Evolutionary conservation across 2,329 filamentous ascomycete genomes (phyloP), one percentile per base, ranked within the genome.

Genomic region (Penicillium paneum): DNA sequence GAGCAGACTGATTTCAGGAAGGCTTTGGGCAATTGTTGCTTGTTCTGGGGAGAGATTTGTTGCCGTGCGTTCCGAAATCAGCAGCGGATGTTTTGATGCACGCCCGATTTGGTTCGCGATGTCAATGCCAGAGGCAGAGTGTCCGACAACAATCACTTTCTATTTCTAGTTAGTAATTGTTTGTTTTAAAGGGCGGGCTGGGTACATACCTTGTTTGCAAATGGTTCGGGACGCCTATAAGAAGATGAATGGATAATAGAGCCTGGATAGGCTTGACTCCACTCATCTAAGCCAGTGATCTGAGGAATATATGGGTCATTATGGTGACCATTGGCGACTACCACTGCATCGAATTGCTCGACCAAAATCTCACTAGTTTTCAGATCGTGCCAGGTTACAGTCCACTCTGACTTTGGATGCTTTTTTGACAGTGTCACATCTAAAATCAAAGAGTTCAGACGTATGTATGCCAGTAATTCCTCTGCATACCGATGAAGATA

Each of bases 101-200:
- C 29, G 13, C 6, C 47, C 31, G 8, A 57, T 55, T 39, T 57
- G 55, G 11, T 11, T 44, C 2, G 52, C 55, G 32, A 57, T 57
- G 21, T 57, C 55, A 10, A 57, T 57, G 21, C 55, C 55, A 1
- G 55, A 57, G 5, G 55, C 55, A 6, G 55, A 57, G 29, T 57
- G 46, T 11, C 55, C 55, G 3, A 57, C 52, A 6, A 57, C 52
- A 35, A 57, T 57, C 6, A 57, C 52, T 55, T 57, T 57, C 55
- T 57, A 29, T 36, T 43, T 7, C 3, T 32, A 10, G 40, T 1
- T 39, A 43, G 41, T 38, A 38, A 10, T 11, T 24, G 8, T 6
- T 1, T 36, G 1, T 8, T 11, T 12, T 17, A 8, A n/a, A 31
- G 11, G 17, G 19, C 8, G 26, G 12, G 2, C 3, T 2, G 11